Conservation (phyloP, 129 eudicot genomes). For the Daucus carota region DH1_v3.0 NC_030387.2:5589501-5590000, state of each 20-base stretch:
- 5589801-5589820: neutral
- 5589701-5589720: neutral
- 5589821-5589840: neutral
- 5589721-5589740: neutral
- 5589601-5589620: too few species aligned
- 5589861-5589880: too few species aligned
- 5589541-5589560: constrained; percentile 44
- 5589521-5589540: constrained; percentile 56
- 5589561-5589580: constrained; percentile 24
- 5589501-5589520: constrained; percentile 57
- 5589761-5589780: neutral
- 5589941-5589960: too few species aligned
- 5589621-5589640: neutral
- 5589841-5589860: neutral
- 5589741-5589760: neutral
- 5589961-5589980: too few species aligned
- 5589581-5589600: neutral
- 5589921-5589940: too few species aligned
- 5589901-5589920: too few species aligned
- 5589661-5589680: neutral
- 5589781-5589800: neutral
- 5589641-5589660: neutral
- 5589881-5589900: too few species aligned
- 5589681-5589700: neutral
- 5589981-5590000: too few species aligned